Conservation (phyloP, 768 basidiomycete genomes). For the Boletales sp. region DNA sequence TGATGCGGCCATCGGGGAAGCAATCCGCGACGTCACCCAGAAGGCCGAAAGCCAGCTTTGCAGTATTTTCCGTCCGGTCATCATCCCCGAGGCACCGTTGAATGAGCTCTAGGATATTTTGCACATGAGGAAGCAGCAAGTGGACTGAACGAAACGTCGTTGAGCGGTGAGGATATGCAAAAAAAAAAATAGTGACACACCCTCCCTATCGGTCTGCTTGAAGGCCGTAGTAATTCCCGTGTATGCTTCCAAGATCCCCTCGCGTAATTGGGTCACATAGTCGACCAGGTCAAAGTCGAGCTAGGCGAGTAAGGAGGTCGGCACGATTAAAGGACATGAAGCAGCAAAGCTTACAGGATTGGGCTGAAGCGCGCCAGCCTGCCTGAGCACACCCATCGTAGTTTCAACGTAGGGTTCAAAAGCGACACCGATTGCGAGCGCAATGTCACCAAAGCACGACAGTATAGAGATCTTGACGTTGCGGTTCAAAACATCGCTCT, state of each 20-base stretch:
- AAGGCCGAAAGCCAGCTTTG: conserved; percentile 77
- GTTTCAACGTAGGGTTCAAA: conserved; percentile 91
- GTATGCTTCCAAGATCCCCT: conserved; percentile 96
- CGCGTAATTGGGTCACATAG: conserved; percentile 84
- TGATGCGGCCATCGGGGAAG: conserved; percentile 79
- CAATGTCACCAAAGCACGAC: conserved; percentile 95
- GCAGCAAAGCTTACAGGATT: conserved; percentile 62
- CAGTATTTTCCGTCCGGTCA: conserved; percentile 74
- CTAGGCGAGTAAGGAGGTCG: conserved; percentile 32
- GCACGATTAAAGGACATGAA: not conserved
- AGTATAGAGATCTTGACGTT: conserved; percentile 97
- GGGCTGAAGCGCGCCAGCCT: conserved; percentile 85
- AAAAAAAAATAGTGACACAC: conserved; percentile 32
- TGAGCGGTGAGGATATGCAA: not conserved
- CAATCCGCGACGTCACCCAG: conserved; percentile 91
- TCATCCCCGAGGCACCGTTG: conserved; percentile 77
- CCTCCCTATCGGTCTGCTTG: conserved; percentile 79
- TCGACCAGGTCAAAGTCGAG: conserved; percentile 89
- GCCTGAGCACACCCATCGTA: conserved; percentile 85
- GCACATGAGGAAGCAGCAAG: conserved; percentile 62
- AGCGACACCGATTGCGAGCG: conserved; percentile 78
- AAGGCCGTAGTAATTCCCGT: conserved; percentile 91
- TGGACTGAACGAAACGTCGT: conserved; percentile 4
- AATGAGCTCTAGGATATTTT: conserved; percentile 74
- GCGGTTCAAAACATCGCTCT: conserved; percentile 85